These are phyloP conservation scores for Cordyceps cicadae DNA, from an alignment of 2,329 filamentous ascomycete species.

Conservation along the genomic window DNA sequence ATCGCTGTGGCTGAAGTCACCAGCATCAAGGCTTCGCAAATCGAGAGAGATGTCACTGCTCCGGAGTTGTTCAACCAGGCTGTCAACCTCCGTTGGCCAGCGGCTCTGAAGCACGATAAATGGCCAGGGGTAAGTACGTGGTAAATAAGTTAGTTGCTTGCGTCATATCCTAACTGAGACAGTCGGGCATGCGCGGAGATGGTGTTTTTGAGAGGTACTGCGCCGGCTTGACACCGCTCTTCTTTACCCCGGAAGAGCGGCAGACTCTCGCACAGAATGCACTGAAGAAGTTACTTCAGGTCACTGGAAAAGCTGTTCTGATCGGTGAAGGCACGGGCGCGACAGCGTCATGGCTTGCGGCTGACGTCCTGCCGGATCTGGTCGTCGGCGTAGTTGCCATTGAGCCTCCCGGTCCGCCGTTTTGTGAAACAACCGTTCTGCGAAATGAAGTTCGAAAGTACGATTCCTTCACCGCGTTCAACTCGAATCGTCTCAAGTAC, in stretches of 20 bases:
- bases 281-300: conserved; percentile 33
- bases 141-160: neutral
- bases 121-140: conserved; percentile 29
- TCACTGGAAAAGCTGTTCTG: conserved; percentile 33
- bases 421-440: conserved; percentile 20
- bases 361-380: conserved; percentile 38
- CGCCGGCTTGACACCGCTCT: conserved; percentile 31
- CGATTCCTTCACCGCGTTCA: conserved; percentile 17
- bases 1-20: conserved; percentile 15
- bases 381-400: conserved; percentile 42
- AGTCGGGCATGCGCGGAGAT: conserved; percentile 34
- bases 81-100: conserved; percentile 15
- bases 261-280: conserved; percentile 27
- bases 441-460: conserved; percentile 12
- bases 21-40: conserved; percentile 14
- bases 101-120: conserved; percentile 24
- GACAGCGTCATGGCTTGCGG: conserved; percentile 37
- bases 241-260: conserved; percentile 20
- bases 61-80: conserved; percentile 14
- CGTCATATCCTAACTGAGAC: neutral
- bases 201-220: conserved; percentile 40
- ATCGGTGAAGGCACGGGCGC: conserved; percentile 44
- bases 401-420: conserved; percentile 47
- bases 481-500: conserved; percentile 26
- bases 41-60: conserved; percentile 28